A percentile compares a stretch with the other conserved stretches of the same genome.
Evolutionary conservation across 164 flowering plant genomes (phyloP).

Genomic region (Umbilicus rupestris): DNA sequence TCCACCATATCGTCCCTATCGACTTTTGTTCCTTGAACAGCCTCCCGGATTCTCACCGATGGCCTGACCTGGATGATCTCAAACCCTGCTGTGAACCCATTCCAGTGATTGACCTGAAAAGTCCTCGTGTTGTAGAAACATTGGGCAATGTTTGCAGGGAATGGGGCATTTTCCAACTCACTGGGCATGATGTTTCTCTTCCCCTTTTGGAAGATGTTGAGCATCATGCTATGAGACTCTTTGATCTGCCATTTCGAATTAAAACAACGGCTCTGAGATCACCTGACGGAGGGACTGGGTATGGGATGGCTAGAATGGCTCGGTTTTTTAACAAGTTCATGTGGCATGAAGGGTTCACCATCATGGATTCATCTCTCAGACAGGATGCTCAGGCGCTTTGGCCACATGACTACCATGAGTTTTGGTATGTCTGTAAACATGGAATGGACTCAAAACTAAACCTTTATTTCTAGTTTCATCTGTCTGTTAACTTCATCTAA

Average conservation of each 20-base stretch:
- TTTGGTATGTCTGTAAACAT: slow-evolving; percentile 34
- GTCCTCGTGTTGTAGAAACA: slow-evolving; percentile 18
- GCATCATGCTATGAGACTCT: slow-evolving; percentile 27
- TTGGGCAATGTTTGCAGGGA: slow-evolving; percentile 33
- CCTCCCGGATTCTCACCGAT: slow-evolving; percentile 42
- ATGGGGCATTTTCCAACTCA: slow-evolving; percentile 51
- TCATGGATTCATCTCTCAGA: slow-evolving; percentile 30
- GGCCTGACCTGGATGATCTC: slow-evolving; percentile 20
- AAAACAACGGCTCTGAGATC: slow-evolving; percentile 37
- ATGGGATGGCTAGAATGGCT: slow-evolving; percentile 41
- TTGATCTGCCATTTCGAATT: slow-evolving; percentile 30
- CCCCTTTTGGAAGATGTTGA: slow-evolving; percentile 26
- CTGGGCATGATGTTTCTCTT: slow-evolving; percentile 33
- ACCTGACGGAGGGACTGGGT: slow-evolving; percentile 37
- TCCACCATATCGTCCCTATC: slow-evolving; percentile 30
- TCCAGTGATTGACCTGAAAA: slow-evolving; percentile 39
- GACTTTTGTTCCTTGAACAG: slow-evolving; percentile 28
- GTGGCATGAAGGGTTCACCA: slow-evolving; percentile 70
- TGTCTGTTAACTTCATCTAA: not conserved
- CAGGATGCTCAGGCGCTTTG: slow-evolving; percentile 38
- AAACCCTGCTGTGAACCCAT: not conserved
- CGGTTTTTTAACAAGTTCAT: slow-evolving; percentile 37
- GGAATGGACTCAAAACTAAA: not conserved
- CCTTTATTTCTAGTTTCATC: not conserved
- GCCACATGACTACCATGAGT: slow-evolving; percentile 30